phyloP scores from a whole-genome alignment of 176 grass and related monocot species.

The Carex pumila region DNA sequence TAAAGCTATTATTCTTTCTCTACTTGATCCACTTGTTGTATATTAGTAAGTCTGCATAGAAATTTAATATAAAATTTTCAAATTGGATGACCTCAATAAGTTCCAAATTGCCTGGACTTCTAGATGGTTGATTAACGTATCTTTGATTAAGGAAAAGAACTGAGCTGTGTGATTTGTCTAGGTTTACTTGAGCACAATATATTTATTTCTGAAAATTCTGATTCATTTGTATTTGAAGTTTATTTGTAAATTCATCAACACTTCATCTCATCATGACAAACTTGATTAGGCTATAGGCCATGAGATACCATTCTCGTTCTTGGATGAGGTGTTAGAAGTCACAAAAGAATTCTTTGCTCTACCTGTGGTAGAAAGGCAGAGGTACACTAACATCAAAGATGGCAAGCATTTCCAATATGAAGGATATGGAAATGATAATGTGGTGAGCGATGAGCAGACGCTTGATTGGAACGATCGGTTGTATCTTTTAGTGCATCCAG shows the following conservation, averaged over 20 bases:
- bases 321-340: conserved; percentile 32
- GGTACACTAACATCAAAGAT: conserved; percentile 29
- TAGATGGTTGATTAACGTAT: not conserved
- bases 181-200: too few relatives aligned
- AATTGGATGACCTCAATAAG: not conserved
- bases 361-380: conserved; percentile 36
- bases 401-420: conserved; percentile 34
- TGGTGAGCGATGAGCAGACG: conserved; percentile 20
- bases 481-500: conserved; percentile 45
- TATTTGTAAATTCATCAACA: not conserved
- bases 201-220: not conserved
- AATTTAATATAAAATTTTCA: too few relatives aligned
- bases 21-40: not conserved
- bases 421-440: conserved; percentile 46
- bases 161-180: not conserved
- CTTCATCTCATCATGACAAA: not conserved
- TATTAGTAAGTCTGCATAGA: too few relatives aligned
- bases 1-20: not conserved
- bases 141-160: not conserved
- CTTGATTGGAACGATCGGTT: conserved; percentile 54
- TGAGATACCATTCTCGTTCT: conserved; percentile 21
- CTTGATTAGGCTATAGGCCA: conserved; percentile 36
- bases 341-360: conserved; percentile 41
- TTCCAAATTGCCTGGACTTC: not conserved
- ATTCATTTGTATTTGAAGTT: not conserved